Conservation (phyloP, 2,329 filamentous ascomycete genomes). For the Pseudopyricularia javanii region DNA sequence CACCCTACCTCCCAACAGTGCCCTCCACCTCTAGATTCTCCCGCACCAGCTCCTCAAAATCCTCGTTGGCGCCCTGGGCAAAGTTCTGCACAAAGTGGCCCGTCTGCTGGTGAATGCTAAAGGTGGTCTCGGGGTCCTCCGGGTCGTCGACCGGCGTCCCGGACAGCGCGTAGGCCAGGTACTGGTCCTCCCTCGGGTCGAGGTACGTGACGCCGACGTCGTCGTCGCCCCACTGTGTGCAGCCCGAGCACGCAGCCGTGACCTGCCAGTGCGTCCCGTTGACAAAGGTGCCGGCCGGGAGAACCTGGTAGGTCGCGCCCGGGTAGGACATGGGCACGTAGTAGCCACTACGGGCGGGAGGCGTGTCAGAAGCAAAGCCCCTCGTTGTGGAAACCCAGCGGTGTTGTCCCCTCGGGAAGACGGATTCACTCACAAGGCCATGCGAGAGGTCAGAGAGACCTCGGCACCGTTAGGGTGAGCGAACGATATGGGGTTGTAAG, state of each 20-base stretch:
- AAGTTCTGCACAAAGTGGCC: slow-evolving; percentile 28
- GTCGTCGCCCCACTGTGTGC: slow-evolving; percentile 28
- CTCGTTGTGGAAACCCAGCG: too few species aligned
- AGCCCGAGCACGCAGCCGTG: slow-evolving; percentile 26
- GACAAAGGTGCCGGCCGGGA: slow-evolving; percentile 22
- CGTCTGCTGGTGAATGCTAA: slow-evolving; percentile 29
- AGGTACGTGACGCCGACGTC: slow-evolving; percentile 22
- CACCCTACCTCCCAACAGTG: background rate
- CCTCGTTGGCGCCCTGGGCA: slow-evolving; percentile 16
- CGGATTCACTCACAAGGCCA: slow-evolving; percentile 25
- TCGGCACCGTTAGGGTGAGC: slow-evolving; percentile 28
- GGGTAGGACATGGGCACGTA: slow-evolving; percentile 18
- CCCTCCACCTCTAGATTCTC: background rate
- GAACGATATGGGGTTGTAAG: slow-evolving; percentile 31
- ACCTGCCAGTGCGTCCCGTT: slow-evolving; percentile 28
- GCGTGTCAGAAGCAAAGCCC: too few species aligned
- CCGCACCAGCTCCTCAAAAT: slow-evolving; percentile 14
- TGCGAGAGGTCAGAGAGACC: slow-evolving; percentile 27
- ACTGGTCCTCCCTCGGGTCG: slow-evolving; percentile 21
- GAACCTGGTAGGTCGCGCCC: slow-evolving; percentile 17
- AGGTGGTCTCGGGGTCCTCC: slow-evolving; percentile 18
- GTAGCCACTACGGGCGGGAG: slow-evolving; percentile 16
- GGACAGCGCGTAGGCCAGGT: slow-evolving; percentile 27
- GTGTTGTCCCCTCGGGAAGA: too few species aligned
- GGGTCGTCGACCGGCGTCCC: slow-evolving; percentile 23